Base-by-base conservation (phyloP, 2,329 filamentous ascomycete genomes). In the Huntiella omanensis region DNA sequence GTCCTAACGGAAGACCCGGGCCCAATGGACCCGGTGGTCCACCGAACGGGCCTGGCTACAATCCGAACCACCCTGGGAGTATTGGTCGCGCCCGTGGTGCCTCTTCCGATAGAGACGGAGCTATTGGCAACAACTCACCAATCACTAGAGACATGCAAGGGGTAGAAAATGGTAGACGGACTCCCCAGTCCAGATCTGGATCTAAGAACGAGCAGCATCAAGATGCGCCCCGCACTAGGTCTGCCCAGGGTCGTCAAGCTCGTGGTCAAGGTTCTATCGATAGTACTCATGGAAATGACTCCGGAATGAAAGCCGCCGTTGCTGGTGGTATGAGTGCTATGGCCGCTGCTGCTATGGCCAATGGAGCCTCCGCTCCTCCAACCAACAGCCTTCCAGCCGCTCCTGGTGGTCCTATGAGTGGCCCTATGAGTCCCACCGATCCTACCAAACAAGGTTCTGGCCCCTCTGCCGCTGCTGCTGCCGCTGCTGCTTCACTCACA, bases 211-310 rank as follows among this genome's bases (percentile, higher is more conserved):
- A 49, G 33, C 48, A 49, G 16, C 43, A 43, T 32, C 12, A 34
- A n/a, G 48, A 49, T 5, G 40, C 19, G 4, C 48, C 48, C 13
- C 48, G 48, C 4, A 46, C 43, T 28, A 46, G 44, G 40, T 49
- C 48, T 22, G 48, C 40, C 10, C 48, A 49, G 22, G 48, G 48
- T 13, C 48, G 48, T 28, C 41, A 35, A 32, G 35, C 38, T 33
- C 69, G 75, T 13, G 67, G 70, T 33, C 77, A 80, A 56, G 70
- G 70, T 22, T 81, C 81, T 0, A 64, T 83, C 10, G 83, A 91
- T 52, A 82, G 73, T 54, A 71, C 70, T 2, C 43, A 49, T 34
- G 36, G 35, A 7, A 70, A 71, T 19, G 80, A 84, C 52, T 66
- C 69, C 3, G 59, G 62, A 1, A 58, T 74, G 34, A 46, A 35